Percentiles rank a stretch among this genome's conserved stretches.
Evolutionary conservation across 2,329 filamentous ascomycete species (phyloP).

Genomic region (Macrophomina phaseolina): DNA sequence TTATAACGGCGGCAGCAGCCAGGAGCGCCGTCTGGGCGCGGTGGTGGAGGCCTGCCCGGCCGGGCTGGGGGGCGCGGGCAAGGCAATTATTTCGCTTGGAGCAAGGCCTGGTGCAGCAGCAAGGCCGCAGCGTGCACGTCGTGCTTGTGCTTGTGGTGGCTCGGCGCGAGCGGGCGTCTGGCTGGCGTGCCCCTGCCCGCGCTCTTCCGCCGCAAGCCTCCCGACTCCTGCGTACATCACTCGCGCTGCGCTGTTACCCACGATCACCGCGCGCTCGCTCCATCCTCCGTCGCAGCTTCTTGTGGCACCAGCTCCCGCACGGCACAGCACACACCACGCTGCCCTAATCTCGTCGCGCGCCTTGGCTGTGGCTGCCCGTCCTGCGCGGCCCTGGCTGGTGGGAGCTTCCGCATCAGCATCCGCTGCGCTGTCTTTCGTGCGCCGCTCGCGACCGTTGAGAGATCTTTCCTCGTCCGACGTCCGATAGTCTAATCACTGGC

Average conservation of each 20-base stretch:
- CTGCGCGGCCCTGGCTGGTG: conserved; percentile 25
- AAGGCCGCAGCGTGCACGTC: conserved; percentile 22
- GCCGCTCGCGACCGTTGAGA: conserved; percentile 31
- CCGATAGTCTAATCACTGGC: conserved; percentile 28
- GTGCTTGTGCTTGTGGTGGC: background rate
- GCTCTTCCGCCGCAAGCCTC: conserved; percentile 20
- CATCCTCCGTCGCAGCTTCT: conserved; percentile 28
- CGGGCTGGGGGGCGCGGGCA: conserved; percentile 1
- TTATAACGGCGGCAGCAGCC: conserved; percentile 13
- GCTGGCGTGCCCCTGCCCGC: conserved; percentile 14
- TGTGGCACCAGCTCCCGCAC: conserved; percentile 28
- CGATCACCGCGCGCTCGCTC: conserved; percentile 27
- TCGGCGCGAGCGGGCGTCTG: background rate
- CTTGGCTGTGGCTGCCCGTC: conserved; percentile 28
- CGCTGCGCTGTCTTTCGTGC: conserved; percentile 25
- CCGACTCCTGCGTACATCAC: conserved; percentile 25
- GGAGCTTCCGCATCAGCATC: conserved; percentile 31
- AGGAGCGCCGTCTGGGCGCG: background rate
- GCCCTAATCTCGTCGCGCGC: conserved; percentile 30
- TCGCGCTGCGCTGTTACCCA: conserved; percentile 15
- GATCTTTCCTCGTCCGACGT: conserved; percentile 28
- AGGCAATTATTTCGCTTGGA: conserved; percentile 25
- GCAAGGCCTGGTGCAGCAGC: conserved; percentile 16
- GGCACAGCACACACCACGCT: conserved; percentile 26
- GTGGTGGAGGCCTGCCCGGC: background rate